Conservation (phyloP, 2,329 filamentous ascomycete species). For the Pyricularia grisea region DNA sequence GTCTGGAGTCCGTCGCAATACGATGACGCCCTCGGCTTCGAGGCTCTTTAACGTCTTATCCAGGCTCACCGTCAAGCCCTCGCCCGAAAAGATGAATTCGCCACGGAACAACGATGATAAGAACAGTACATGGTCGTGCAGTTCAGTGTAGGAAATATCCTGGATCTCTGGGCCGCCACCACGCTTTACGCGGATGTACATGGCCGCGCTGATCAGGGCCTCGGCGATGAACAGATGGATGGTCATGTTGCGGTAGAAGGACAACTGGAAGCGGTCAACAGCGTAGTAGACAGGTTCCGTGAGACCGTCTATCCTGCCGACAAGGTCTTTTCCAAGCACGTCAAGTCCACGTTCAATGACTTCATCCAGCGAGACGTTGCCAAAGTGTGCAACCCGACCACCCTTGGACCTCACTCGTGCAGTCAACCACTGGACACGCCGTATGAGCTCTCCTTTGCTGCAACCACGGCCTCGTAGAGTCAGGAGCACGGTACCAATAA, state of each 20-base stretch:
- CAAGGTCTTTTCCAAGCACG: constrained; percentile 81
- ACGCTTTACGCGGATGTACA: constrained; percentile 86
- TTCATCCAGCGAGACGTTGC: constrained; percentile 64
- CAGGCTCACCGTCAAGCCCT: constrained; percentile 72
- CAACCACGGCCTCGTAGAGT: constrained; percentile 88
- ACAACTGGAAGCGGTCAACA: constrained; percentile 91
- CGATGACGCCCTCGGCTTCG: constrained; percentile 69
- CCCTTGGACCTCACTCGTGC: constrained; percentile 75
- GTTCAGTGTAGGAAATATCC: constrained; percentile 63
- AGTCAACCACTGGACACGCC: constrained; percentile 85
- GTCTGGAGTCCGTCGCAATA: constrained; percentile 47
- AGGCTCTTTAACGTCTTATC: constrained; percentile 69
- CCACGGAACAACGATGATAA: constrained; percentile 88
- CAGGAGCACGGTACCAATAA: constrained; percentile 88
- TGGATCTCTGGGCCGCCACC: constrained; percentile 80
- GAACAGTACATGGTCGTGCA: constrained; percentile 76
- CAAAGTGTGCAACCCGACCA: constrained; percentile 89
- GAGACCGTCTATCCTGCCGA: constrained; percentile 68
- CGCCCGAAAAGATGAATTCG: constrained; percentile 92
- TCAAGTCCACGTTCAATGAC: constrained; percentile 87
- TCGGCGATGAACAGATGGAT: constrained; percentile 97
- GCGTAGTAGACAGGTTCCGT: constrained; percentile 91
- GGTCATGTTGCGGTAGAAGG: constrained; percentile 98
- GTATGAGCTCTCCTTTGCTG: constrained; percentile 73
- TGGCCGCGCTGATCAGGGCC: constrained; percentile 76